phyloP scores from a whole-genome alignment of 441 rosid genomes.

The Gossypium lobatum region DNA sequence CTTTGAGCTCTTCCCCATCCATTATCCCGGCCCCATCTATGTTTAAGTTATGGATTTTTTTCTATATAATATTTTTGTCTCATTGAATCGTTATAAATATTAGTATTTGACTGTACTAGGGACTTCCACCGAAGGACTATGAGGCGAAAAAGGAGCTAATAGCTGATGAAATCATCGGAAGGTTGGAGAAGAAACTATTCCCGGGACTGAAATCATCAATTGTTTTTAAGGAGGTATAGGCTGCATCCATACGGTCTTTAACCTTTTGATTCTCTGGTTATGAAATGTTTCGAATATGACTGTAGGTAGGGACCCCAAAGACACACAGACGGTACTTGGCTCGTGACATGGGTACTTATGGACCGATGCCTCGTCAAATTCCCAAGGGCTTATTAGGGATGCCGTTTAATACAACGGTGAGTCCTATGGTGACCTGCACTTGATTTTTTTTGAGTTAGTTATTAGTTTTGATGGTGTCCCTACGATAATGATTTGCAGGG shows the following conservation, averaged over 20 bases:
- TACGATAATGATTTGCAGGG: conserved; percentile 40
- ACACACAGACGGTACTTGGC: conserved; percentile 86
- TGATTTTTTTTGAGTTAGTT: background rate
- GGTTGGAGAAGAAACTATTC: conserved; percentile 82
- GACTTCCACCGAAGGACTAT: conserved; percentile 65
- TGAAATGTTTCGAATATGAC: conserved; percentile 2
- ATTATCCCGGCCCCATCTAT: background rate
- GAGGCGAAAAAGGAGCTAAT: conserved; percentile 70
- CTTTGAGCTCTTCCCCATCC: background rate
- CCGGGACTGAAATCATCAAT: conserved; percentile 78
- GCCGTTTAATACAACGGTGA: conserved; percentile 94
- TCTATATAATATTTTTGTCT: background rate
- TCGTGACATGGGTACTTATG: conserved; percentile 82
- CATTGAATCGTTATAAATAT: background rate
- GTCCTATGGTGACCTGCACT: conserved; percentile 13
- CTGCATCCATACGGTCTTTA: background rate
- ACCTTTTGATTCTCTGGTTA: background rate
- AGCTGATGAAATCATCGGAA: conserved; percentile 58
- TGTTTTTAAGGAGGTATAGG: conserved; percentile 70
- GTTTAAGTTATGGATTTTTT: background rate
- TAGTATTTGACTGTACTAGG: conserved; percentile 34
- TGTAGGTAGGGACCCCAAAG: conserved; percentile 85
- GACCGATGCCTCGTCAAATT: conserved; percentile 79
- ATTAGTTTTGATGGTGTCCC: conserved; percentile 2
- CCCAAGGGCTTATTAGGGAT: conserved; percentile 95